These are phyloP conservation scores for Ceratorhiza oryzae-sativae DNA, from an alignment of 1,284 basidiomycete species.

Conservation along the genomic window DNA sequence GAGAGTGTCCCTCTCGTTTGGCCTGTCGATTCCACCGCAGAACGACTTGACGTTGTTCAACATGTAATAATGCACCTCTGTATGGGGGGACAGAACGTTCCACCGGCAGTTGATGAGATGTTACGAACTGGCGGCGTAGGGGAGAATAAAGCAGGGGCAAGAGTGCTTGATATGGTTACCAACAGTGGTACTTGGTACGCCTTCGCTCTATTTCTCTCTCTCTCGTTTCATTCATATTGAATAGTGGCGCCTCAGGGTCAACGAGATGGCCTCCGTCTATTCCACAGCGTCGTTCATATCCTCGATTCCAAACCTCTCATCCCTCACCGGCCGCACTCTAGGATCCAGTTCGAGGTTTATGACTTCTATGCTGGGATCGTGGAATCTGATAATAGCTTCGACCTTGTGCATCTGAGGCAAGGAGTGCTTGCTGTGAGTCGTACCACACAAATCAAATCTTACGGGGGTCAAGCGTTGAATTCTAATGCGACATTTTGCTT, in stretches of 20 bases:
- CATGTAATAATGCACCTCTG: neutral
- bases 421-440: neutral
- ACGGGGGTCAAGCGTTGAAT: neutral
- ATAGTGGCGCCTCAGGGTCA: neutral
- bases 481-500: neutral
- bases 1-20: constrained; percentile 9
- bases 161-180: no score
- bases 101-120: no score
- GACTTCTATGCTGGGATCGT: constrained; percentile 20
- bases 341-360: constrained; percentile 19
- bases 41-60: neutral
- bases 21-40: neutral
- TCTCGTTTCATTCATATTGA: no score
- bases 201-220: neutral
- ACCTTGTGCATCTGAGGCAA: constrained; percentile 19
- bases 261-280: constrained; percentile 13
- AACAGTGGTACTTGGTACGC: constrained; percentile 24
- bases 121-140: no score
- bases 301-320: constrained; percentile 18
- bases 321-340: neutral
- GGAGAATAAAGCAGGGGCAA: no score
- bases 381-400: constrained; percentile 13
- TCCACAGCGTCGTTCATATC: neutral
- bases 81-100: neutral
- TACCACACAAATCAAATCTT: no score